Evolutionary conservation across 495 filamentous ascomycete species (phyloP).

Genomic region (Aspergillus baeticus): DNA sequence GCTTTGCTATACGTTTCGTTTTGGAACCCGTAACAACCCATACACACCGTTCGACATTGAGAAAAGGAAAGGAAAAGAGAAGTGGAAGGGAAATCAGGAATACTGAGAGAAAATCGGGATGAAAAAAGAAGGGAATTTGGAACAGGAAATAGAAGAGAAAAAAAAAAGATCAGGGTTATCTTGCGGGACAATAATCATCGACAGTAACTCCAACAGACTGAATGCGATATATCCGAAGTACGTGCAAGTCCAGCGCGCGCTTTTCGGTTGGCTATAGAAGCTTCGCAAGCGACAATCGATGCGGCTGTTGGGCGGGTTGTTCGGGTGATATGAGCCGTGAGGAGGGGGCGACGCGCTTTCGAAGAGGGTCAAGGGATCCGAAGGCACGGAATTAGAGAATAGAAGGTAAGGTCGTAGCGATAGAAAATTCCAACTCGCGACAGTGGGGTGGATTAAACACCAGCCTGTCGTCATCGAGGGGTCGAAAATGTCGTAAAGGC

Average conservation of each 20-base stretch:
- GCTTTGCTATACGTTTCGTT: slow-evolving; percentile 20
- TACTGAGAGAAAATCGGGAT: neutral
- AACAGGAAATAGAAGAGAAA: slow-evolving; percentile 30
- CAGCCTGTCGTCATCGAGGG: slow-evolving; percentile 10
- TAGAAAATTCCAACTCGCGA: slow-evolving; percentile 23
- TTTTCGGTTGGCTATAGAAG: slow-evolving; percentile 26
- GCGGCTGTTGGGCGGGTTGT: slow-evolving; percentile 9
- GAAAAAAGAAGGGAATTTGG: neutral
- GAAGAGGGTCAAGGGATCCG: neutral
- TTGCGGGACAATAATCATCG: slow-evolving; percentile 24
- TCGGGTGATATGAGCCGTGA: slow-evolving; percentile 9
- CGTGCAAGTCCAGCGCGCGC: slow-evolving; percentile 46
- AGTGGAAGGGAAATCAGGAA: slow-evolving; percentile 21
- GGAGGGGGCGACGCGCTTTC: slow-evolving; percentile 10
- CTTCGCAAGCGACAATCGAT: slow-evolving; percentile 21
- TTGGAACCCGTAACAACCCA: slow-evolving; percentile 16
- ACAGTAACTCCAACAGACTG: slow-evolving; percentile 21
- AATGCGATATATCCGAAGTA: slow-evolving; percentile 25
- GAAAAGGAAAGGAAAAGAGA: slow-evolving; percentile 24
- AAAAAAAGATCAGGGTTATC: slow-evolving; percentile 25
- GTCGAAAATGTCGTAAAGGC: slow-evolving; percentile 28
- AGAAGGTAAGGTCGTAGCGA: slow-evolving; percentile 35
- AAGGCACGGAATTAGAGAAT: slow-evolving; percentile 18
- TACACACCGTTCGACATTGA: slow-evolving; percentile 22
- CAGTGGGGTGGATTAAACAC: slow-evolving; percentile 10